phyloP scores from a whole-genome alignment of 768 basidiomycete species.

The Termitomyces bulborhizus region DNA sequence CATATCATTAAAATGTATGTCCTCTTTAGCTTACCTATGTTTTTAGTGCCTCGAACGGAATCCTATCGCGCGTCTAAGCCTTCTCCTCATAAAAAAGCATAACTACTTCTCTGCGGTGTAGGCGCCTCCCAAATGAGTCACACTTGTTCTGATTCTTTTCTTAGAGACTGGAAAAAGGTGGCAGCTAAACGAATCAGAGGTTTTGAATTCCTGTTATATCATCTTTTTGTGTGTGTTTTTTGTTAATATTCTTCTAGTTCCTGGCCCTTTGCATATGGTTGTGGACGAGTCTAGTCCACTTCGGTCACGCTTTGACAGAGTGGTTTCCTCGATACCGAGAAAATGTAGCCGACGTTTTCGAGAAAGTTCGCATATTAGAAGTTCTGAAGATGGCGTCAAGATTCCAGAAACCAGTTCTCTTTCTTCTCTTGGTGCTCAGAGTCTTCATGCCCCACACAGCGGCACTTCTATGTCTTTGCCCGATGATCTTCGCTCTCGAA shows the following conservation, averaged over 20 bases:
- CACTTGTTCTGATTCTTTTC: constrained; percentile 6
- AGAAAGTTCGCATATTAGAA: background rate
- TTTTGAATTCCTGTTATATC: constrained; percentile 10
- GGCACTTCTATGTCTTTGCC: constrained; percentile 10
- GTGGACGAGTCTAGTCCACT: background rate
- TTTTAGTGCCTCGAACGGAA: constrained; percentile 52
- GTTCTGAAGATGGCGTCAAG: background rate
- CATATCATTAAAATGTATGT: background rate
- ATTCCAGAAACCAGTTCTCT: background rate
- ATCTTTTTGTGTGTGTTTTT: background rate
- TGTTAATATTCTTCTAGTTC: background rate
- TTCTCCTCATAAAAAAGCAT: constrained; percentile 38
- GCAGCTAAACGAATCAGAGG: constrained; percentile 21
- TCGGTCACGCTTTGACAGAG: background rate
- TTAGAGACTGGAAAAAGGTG: constrained; percentile 37
- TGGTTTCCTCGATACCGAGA: background rate
- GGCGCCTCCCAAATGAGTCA: constrained; percentile 15
- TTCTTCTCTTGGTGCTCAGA: background rate
- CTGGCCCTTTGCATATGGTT: background rate
- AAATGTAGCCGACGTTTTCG: constrained; percentile 1
- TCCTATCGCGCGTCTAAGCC: constrained; percentile 36
- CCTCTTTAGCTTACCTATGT: background rate
- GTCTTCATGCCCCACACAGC: constrained; percentile 5
- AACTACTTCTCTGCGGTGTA: constrained; percentile 44
- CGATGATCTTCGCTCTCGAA: constrained; percentile 2